A percentile compares a stretch with the other conserved stretches of the same genome.
phyloP scores from a whole-genome alignment of 495 filamentous ascomycete genomes.

The Entonaema liquescens region DNA sequence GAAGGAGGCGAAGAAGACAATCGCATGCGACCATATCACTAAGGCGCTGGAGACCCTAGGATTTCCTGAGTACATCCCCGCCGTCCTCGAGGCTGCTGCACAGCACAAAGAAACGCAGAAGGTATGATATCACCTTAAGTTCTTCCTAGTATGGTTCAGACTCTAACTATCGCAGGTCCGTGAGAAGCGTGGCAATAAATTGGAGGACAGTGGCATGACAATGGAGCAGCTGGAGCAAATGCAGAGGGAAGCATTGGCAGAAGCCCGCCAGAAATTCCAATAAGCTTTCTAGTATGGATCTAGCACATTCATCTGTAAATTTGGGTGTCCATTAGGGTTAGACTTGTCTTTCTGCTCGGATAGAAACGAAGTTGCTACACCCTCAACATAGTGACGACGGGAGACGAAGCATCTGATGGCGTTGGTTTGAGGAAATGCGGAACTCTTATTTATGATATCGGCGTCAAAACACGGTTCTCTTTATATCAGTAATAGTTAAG shows the following conservation, averaged over 20 bases:
- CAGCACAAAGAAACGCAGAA: slow-evolving; percentile 93
- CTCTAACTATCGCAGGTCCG: slow-evolving; percentile 68
- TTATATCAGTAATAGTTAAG: slow-evolving; percentile 15
- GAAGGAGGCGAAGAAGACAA: slow-evolving; percentile 98
- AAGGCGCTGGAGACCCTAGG: slow-evolving; percentile 89
- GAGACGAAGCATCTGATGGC: slow-evolving; percentile 33
- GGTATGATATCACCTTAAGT: slow-evolving; percentile 60
- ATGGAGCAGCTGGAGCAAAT: slow-evolving; percentile 88
- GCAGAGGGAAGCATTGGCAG: slow-evolving; percentile 90
- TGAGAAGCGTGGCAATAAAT: slow-evolving; percentile 96
- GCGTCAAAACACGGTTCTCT: slow-evolving; percentile 17
- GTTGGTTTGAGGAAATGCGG: slow-evolving; percentile 26
- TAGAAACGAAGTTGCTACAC: neutral
- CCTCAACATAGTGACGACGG: neutral
- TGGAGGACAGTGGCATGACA: slow-evolving; percentile 89
- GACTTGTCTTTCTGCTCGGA: slow-evolving; percentile 9
- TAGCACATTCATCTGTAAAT: neutral
- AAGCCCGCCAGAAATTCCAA: slow-evolving; percentile 65
- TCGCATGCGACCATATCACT: slow-evolving; percentile 95
- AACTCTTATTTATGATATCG: slow-evolving; percentile 21
- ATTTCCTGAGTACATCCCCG: slow-evolving; percentile 87
- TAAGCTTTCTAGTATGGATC: slow-evolving; percentile 24
- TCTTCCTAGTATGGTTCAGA: neutral
- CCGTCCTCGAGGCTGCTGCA: slow-evolving; percentile 84
- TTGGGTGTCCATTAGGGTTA: slow-evolving; percentile 7